A percentile compares a stretch with the other conserved stretches of the same genome.
Conservation (phyloP, 257 asterid species). For the Solanum corneliomulleri region DNA sequence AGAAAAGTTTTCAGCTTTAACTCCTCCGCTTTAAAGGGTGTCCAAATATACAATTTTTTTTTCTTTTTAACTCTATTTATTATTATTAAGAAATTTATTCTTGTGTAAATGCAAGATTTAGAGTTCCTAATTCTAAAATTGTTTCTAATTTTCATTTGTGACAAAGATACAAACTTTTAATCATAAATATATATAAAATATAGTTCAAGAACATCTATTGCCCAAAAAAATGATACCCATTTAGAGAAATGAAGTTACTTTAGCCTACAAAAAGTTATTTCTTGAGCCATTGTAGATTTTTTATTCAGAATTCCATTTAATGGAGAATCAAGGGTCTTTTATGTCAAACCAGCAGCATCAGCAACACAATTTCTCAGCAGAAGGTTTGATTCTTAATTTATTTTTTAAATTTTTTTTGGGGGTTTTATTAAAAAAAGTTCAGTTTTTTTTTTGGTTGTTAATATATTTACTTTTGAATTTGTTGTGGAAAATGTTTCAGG, state of each 20-base stretch:
- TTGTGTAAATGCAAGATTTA: not conserved
- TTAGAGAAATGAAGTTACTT: not conserved
- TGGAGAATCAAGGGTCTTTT: constrained; percentile 18
- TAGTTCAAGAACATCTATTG: not conserved
- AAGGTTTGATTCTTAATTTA: constrained; percentile 6
- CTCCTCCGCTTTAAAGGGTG: not conserved
- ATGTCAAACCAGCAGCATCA: constrained; percentile 4
- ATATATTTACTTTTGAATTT: not conserved
- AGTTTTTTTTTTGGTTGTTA: not conserved
- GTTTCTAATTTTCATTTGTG: not conserved
- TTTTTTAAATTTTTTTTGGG: not conserved
- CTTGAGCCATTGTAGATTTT: not conserved
- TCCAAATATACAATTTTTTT: not conserved
- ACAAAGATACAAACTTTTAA: not conserved
- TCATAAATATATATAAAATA: not conserved
- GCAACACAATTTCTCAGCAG: constrained; percentile 8
- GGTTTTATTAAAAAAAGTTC: not conserved
- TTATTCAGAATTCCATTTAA: not conserved
- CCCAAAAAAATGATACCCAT: not conserved
- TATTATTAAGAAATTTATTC: not conserved
- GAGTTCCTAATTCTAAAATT: not conserved
- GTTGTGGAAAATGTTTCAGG: constrained; percentile 9
- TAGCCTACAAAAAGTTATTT: not conserved
- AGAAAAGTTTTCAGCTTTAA: not conserved
- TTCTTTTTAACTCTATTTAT: not conserved